Evolutionary conservation across 805 yeast species (phyloP).

Genomic region (Maudiozyma saulgeensis): DNA sequence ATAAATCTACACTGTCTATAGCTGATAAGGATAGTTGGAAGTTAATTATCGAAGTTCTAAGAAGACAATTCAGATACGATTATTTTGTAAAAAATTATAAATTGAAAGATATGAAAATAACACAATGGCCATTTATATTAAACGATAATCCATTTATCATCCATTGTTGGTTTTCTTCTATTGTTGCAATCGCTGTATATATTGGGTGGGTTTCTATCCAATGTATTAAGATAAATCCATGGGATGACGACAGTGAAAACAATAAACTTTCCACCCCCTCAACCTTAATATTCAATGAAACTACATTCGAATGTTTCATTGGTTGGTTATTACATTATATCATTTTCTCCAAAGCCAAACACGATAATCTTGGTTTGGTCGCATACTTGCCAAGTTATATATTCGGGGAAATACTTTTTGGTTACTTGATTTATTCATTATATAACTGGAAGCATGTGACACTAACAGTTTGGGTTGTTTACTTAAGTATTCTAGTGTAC

Average conservation of each 20-base stretch:
- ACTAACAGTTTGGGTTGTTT: background rate
- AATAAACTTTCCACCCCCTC: background rate
- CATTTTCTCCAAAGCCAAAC: slow-evolving; percentile 15
- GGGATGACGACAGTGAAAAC: slow-evolving; percentile 15
- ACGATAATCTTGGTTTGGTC: slow-evolving; percentile 9
- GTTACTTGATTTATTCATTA: slow-evolving; percentile 9
- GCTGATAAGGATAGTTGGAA: background rate
- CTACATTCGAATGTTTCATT: slow-evolving; percentile 12
- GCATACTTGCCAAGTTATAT: slow-evolving; percentile 21
- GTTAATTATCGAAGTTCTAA: slow-evolving; percentile 7
- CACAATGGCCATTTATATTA: slow-evolving; percentile 15
- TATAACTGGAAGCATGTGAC: slow-evolving; percentile 7
- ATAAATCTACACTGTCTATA: background rate
- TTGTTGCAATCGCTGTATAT: slow-evolving; percentile 7
- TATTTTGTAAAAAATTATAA: slow-evolving; percentile 11
- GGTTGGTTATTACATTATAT: slow-evolving; percentile 26
- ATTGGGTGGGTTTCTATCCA: background rate
- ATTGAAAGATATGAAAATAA: slow-evolving; percentile 2
- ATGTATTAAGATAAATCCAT: slow-evolving; percentile 1
- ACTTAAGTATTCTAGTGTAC: background rate
- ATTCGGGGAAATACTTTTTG: slow-evolving; percentile 11
- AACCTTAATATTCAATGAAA: slow-evolving; percentile 7
- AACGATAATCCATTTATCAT: slow-evolving; percentile 2
- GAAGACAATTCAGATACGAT: slow-evolving; percentile 15
- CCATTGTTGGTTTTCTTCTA: slow-evolving; percentile 14